Conservation (phyloP, 2,329 filamentous ascomycete genomes). For the Knufia fluminis region DNA sequence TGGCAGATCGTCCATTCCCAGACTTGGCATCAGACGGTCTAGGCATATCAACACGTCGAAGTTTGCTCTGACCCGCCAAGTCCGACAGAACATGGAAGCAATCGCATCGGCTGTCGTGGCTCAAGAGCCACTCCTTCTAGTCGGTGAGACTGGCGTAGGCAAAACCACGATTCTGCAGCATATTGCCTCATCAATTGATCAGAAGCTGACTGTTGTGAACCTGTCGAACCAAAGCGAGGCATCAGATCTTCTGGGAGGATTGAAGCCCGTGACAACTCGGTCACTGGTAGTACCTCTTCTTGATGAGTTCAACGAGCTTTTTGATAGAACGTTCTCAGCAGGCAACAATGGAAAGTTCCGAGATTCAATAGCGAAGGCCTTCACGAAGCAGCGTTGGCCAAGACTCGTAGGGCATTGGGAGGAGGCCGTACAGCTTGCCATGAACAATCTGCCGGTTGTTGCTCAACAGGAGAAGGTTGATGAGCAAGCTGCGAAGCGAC, state of each 20-base stretch:
- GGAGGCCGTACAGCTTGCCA: slow-evolving; percentile 80
- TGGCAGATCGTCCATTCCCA: slow-evolving; percentile 54
- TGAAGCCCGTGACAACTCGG: slow-evolving; percentile 88
- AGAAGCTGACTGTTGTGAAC: slow-evolving; percentile 86
- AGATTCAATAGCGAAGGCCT: slow-evolving; percentile 66
- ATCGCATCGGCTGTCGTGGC: slow-evolving; percentile 73
- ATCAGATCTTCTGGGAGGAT: slow-evolving; percentile 88
- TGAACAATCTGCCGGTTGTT: slow-evolving; percentile 46
- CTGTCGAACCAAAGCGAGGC: slow-evolving; percentile 96
- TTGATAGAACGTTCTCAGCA: slow-evolving; percentile 75
- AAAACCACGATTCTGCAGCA: slow-evolving; percentile 97
- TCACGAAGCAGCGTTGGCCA: slow-evolving; percentile 78
- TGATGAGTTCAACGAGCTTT: slow-evolving; percentile 87
- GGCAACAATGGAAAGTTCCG: slow-evolving; percentile 84
- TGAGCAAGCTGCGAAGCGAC: slow-evolving; percentile 63
- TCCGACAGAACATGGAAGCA: slow-evolving; percentile 76
- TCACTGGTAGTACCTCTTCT: slow-evolving; percentile 81
- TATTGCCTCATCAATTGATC: slow-evolving; percentile 71
- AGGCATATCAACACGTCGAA: slow-evolving; percentile 29
- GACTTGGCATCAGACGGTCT: slow-evolving; percentile 36
- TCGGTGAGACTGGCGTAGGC: slow-evolving; percentile 97
- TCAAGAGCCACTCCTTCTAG: slow-evolving; percentile 80
- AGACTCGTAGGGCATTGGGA: slow-evolving; percentile 77
- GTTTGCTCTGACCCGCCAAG: slow-evolving; percentile 84
- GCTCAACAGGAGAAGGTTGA: slow-evolving; percentile 30